Evolutionary conservation across 257 asterid species (phyloP).

Genomic region (Mitragyna speciosa): DNA sequence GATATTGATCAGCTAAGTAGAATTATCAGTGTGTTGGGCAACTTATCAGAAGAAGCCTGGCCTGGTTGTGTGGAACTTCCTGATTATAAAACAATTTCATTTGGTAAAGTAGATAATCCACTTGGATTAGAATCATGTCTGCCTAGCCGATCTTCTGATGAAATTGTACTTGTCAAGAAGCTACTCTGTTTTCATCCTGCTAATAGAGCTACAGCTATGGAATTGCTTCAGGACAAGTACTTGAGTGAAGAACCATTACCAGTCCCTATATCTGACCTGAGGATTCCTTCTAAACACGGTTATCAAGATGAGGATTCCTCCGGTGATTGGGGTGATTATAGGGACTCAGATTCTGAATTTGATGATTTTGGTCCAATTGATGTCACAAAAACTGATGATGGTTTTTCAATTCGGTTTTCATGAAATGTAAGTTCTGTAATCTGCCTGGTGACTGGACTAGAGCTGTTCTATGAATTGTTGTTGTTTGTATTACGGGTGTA

Average conservation of each 20-base stretch:
- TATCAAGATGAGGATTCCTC: constrained; percentile 53
- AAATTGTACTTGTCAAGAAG: constrained; percentile 57
- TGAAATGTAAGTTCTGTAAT: constrained; percentile 21
- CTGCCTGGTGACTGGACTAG: background rate
- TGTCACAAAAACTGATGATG: constrained; percentile 49
- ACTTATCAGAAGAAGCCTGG: constrained; percentile 75
- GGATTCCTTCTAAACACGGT: constrained; percentile 65
- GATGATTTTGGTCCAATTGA: constrained; percentile 65
- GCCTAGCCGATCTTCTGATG: constrained; percentile 55
- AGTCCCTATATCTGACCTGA: constrained; percentile 52
- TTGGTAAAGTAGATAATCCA: constrained; percentile 66
- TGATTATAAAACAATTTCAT: constrained; percentile 77
- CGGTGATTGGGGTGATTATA: constrained; percentile 46
- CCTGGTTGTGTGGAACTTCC: constrained; percentile 80
- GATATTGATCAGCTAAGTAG: constrained; percentile 86
- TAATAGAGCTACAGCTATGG: constrained; percentile 74
- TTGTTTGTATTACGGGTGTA: background rate
- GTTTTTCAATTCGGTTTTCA: constrained; percentile 63
- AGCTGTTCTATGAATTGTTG: background rate
- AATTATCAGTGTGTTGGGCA: constrained; percentile 66
- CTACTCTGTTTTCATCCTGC: constrained; percentile 69
- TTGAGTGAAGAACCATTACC: constrained; percentile 84
- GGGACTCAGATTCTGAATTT: constrained; percentile 69
- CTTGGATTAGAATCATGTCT: constrained; percentile 65
- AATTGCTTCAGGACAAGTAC: constrained; percentile 76